Base-by-base conservation (phyloP, 2,329 filamentous ascomycete species). In the Acarospora socialis region DNA sequence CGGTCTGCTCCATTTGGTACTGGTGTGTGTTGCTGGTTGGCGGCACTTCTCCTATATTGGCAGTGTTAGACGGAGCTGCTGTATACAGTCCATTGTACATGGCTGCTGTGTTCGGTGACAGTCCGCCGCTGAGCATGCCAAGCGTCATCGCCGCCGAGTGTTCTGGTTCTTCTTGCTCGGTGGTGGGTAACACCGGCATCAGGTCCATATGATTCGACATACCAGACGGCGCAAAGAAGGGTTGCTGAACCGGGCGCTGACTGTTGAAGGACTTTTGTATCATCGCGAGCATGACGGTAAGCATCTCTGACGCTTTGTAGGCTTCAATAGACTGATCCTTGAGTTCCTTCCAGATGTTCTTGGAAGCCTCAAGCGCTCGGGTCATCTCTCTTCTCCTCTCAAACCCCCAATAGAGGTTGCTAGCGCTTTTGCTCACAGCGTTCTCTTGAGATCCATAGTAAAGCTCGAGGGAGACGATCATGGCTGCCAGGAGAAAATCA, bases 211-310 rank as follows among this genome's bases (percentile, higher is more conserved):
- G 49, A 46, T 32, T 46, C 38, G 9, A 46, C 39, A 28, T 49
- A 46, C 5, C 40, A 42, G 36, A 50, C 43, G 28, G 46, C 30
- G 23, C 43, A 44, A 31, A 46, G 43, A 7, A 35, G 34, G 4
- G 22, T 33, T 23, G 38, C 38, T 23, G 24, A 18, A 12, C 29
- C 23, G 14, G 32, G 14, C 15, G 22, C 28, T 18, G 14, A 13
- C n/a, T 19, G 19, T 16, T 5, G 26, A 26, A 7, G 25, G 13
- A n/a, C 33, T 46, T 41, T 32, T 53, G 76, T 33, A 94, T 65
- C 53, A 90, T 90, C 19, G 74, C 67, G 26, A 95, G 59, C 70
- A 95, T 84, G 31, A 94, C 74, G 14, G 74, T 75, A n/a, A 95
- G 62, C 15, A 87, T 68, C 24, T 73, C 73, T 23, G 73, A 73